phyloP scores from a whole-genome alignment of 805 yeast genomes.

The Suhomyces sp. region DNA sequence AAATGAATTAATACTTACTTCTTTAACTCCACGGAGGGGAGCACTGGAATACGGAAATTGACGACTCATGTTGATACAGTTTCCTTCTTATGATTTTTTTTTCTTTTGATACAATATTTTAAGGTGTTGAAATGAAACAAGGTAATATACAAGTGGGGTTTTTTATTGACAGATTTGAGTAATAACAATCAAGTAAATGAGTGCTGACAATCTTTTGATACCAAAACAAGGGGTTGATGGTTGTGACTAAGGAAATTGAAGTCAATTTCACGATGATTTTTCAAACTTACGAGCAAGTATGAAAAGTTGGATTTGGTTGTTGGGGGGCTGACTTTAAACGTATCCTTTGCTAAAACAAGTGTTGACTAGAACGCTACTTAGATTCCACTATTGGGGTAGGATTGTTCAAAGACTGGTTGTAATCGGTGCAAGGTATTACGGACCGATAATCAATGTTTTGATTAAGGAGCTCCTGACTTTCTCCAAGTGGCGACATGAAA shows the following conservation, averaged over 20 bases:
- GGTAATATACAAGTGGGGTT: constrained; percentile 1
- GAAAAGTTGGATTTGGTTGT: constrained; percentile 1
- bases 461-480: constrained; percentile 2
- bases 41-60: constrained; percentile 94
- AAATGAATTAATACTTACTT: constrained; percentile 49
- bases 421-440: constrained; percentile 2
- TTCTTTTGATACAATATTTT: constrained; percentile 13
- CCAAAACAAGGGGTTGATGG: neutral
- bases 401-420: constrained; percentile 2
- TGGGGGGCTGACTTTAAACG: constrained; percentile 2
- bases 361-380: constrained; percentile 2
- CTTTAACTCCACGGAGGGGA: constrained; percentile 94
- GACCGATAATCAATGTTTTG: constrained; percentile 4
- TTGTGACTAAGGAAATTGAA: neutral
- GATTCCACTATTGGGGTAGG: neutral
- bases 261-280: neutral
- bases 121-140: constrained; percentile 1
- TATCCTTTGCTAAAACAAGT: constrained; percentile 2
- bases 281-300: neutral
- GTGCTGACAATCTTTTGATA: constrained; percentile 17
- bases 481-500: constrained; percentile 6
- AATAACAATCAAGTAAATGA: constrained; percentile 33
- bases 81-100: constrained; percentile 7
- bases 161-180: constrained; percentile 1
- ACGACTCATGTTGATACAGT: constrained; percentile 36